phyloP scores from a whole-genome alignment of 345 rosid genomes.

The Camelina laxa region DNA sequence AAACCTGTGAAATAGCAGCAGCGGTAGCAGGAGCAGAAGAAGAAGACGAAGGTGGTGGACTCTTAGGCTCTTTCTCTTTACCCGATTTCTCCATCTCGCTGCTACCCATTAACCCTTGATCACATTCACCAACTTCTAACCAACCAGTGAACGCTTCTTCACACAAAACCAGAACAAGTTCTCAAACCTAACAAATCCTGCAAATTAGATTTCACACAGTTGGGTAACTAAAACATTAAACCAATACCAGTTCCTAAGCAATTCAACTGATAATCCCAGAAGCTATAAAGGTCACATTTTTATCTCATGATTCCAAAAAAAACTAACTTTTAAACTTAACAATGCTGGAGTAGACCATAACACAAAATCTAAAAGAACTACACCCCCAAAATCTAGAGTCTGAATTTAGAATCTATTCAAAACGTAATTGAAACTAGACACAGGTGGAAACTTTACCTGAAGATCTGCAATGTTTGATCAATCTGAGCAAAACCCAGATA shows the following conservation, averaged over 20 bases:
- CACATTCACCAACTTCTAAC: conserved; percentile 39
- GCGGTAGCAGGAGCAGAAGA: conserved; percentile 46
- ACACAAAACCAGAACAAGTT: conserved; percentile 39
- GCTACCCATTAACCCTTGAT: conserved; percentile 58
- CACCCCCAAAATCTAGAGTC: neutral
- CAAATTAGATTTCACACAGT: conserved; percentile 11
- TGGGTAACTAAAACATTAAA: neutral
- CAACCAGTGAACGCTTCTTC: conserved; percentile 54
- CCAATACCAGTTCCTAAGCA: conserved; percentile 9
- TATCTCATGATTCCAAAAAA: conserved; percentile 4
- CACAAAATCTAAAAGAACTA: conserved; percentile 7
- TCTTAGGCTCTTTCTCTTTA: conserved; percentile 72
- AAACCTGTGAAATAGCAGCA: conserved; percentile 62
- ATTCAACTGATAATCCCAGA: neutral
- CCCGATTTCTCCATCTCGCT: conserved; percentile 67
- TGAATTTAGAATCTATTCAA: conserved; percentile 14
- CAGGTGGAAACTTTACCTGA: conserved; percentile 3
- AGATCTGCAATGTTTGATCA: conserved; percentile 13
- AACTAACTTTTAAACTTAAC: neutral
- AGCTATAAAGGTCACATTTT: conserved; percentile 16
- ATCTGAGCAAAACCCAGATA: neutral
- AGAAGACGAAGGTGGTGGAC: conserved; percentile 46
- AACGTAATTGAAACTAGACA: conserved; percentile 9
- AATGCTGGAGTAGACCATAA: conserved; percentile 22
- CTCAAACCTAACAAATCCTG: conserved; percentile 12